Conservation (phyloP, 495 filamentous ascomycete species). For the Xylaria curta region DNA sequence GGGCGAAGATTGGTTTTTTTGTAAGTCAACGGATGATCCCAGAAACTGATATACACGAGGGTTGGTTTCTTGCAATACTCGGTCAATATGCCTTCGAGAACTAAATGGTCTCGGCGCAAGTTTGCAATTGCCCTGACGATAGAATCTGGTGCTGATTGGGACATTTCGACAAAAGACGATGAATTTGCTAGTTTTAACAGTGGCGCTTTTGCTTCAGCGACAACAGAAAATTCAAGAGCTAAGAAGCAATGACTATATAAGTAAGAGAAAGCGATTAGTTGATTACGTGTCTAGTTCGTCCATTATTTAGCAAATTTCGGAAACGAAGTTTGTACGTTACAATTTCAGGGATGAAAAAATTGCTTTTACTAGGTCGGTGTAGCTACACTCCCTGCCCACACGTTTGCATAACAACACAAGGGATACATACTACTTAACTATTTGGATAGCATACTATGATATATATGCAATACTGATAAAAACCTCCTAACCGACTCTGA, state of each 20-base stretch:
- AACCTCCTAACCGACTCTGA: neutral
- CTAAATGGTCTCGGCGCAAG: neutral
- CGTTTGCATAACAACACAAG: neutral
- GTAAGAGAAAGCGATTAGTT: neutral
- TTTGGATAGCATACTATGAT: no score
- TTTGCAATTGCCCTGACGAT: neutral
- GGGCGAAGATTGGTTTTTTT: neutral
- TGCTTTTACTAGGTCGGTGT: neutral
- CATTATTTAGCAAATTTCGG: no score
- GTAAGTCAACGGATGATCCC: no score
- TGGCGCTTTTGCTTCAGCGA: neutral
- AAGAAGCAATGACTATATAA: neutral
- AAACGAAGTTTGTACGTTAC: neutral
- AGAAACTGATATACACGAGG: constrained; percentile 6
- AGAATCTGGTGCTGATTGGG: neutral
- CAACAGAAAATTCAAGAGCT: no score
- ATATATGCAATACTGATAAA: neutral
- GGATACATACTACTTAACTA: neutral
- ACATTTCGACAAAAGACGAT: neutral
- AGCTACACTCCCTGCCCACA: neutral
- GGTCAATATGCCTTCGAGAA: neutral
- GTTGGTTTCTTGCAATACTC: neutral
- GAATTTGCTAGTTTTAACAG: neutral
- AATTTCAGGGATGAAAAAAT: neutral
- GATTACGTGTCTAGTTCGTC: neutral